Percentiles rank a stretch among this genome's conserved stretches.
These are phyloP conservation scores for Nicotiana knightiana DNA, from an alignment of 257 asterid genomes.

Conservation along the genomic window DNA sequence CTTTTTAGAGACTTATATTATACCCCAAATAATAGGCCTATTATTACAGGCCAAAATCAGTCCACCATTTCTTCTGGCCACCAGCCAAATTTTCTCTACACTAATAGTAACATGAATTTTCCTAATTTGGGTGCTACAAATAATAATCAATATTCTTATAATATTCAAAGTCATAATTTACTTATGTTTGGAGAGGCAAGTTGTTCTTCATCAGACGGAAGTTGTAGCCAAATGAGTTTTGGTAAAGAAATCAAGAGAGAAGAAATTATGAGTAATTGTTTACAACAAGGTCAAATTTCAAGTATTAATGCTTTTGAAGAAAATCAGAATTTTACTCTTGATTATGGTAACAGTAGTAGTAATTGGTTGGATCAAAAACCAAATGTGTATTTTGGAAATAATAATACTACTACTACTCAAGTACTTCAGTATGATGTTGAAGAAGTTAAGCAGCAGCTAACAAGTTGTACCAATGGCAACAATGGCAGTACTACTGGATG, in stretches of 20 bases:
- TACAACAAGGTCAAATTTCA: slow-evolving; percentile 20
- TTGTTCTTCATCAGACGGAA: slow-evolving; percentile 66
- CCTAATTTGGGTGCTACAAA: slow-evolving; percentile 15
- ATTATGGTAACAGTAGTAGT: not conserved
- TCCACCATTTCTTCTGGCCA: slow-evolving; percentile 24
- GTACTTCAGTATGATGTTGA: slow-evolving; percentile 41
- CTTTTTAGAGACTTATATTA: not conserved
- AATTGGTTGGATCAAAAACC: slow-evolving; percentile 25
- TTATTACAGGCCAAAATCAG: slow-evolving; percentile 11
- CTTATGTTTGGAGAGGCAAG: slow-evolving; percentile 48
- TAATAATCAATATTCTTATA: slow-evolving; percentile 1
- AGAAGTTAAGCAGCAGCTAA: slow-evolving; percentile 46
- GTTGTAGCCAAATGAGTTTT: slow-evolving; percentile 39
- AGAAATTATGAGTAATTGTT: slow-evolving; percentile 13
- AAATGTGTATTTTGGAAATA: slow-evolving; percentile 10
- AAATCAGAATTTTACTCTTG: slow-evolving; percentile 37
- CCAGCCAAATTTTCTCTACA: slow-evolving; percentile 13
- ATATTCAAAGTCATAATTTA: slow-evolving; percentile 25
- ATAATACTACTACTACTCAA: not conserved
- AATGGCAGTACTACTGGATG: slow-evolving; percentile 1
- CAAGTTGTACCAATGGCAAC: not conserved
- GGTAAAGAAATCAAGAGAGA: slow-evolving; percentile 57
- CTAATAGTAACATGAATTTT: slow-evolving; percentile 12
- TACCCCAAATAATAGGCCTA: slow-evolving; percentile 14
- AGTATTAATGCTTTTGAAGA: slow-evolving; percentile 20